Evolutionary conservation across 805 yeast genomes (phyloP).

Genomic region (Myxozyma lipomycoides): DNA sequence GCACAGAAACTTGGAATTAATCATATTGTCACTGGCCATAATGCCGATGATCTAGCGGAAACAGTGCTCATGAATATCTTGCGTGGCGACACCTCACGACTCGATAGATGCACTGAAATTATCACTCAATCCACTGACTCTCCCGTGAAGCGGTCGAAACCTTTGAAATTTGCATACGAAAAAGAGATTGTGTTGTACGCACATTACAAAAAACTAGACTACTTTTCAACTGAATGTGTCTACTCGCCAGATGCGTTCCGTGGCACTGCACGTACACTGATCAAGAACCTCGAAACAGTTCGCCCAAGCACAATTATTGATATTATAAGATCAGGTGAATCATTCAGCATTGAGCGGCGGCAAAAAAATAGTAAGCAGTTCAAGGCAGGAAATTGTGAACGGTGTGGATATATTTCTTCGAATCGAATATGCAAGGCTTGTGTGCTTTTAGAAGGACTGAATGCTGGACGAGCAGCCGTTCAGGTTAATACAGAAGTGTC

Average conservation of each 20-base stretch:
- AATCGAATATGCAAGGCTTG: conserved; percentile 93
- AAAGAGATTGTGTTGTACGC: conserved; percentile 97
- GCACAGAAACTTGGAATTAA: conserved; percentile 78
- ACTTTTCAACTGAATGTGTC: conserved; percentile 94
- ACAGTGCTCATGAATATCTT: conserved; percentile 91
- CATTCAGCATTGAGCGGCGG: conserved; percentile 49
- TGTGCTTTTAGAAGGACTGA: conserved; percentile 76
- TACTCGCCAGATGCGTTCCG: conserved; percentile 98
- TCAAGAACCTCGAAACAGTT: conserved; percentile 84
- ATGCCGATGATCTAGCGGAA: conserved; percentile 99
- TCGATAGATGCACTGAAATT: conserved; percentile 82
- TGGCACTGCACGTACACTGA: conserved; percentile 90
- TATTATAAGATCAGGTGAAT: conserved; percentile 91
- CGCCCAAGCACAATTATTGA: conserved; percentile 93
- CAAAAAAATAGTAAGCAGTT: conserved; percentile 14
- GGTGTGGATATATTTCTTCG: conserved; percentile 88
- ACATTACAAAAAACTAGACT: conserved; percentile 90
- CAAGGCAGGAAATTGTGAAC: conserved; percentile 55
- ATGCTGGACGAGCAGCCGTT: conserved; percentile 44
- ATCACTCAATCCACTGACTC: conserved; percentile 74
- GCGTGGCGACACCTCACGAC: conserved; percentile 92
- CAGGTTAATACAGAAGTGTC: conserved; percentile 3
- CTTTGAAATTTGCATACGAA: conserved; percentile 92
- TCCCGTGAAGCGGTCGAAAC: conserved; percentile 90
- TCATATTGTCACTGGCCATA: conserved; percentile 97